A percentile compares a stretch with the other conserved stretches of the same genome.
These are phyloP conservation scores for Adenanthera pavonina DNA, from an alignment of 306 rosid genomes.

Conservation along the genomic window DNA sequence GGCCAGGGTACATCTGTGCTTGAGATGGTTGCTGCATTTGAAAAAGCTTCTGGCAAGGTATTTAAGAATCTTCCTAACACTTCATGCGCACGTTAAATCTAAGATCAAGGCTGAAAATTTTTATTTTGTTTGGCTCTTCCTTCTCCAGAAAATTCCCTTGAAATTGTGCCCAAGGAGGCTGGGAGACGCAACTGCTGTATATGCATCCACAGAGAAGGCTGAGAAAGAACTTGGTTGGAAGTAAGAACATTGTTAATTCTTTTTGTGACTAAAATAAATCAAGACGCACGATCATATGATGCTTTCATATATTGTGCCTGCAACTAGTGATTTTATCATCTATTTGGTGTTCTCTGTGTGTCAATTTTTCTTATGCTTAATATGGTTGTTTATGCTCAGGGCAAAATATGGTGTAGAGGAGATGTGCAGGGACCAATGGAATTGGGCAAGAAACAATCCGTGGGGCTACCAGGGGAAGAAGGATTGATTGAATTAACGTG, in stretches of 20 bases:
- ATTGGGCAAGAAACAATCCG: constrained; percentile 91
- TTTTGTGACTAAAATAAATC: constrained; percentile 5
- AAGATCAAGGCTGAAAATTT: constrained; percentile 7
- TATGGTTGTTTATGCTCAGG: constrained; percentile 38
- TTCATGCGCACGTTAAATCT: neutral
- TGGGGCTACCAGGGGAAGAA: constrained; percentile 69
- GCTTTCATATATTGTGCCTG: constrained; percentile 14
- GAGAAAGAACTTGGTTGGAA: constrained; percentile 87
- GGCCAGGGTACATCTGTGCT: constrained; percentile 91
- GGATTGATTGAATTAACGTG: constrained; percentile 31
- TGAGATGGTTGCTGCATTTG: constrained; percentile 92
- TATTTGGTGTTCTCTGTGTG: neutral
- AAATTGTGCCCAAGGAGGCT: constrained; percentile 82
- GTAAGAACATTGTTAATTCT: constrained; percentile 54
- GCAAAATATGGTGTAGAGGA: constrained; percentile 67
- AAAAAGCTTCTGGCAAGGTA: constrained; percentile 91
- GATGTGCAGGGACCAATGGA: constrained; percentile 99
- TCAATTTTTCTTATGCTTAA: neutral
- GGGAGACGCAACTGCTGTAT: constrained; percentile 92
- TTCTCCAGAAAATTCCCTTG: constrained; percentile 72
- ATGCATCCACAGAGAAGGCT: constrained; percentile 89
- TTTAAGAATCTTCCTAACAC: neutral
- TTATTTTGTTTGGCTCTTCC: neutral
- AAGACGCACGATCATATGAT: constrained; percentile 8
- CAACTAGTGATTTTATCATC: constrained; percentile 9